phyloP scores from a whole-genome alignment of 306 rosid species.

The Luffa aegyptiaca region DNA sequence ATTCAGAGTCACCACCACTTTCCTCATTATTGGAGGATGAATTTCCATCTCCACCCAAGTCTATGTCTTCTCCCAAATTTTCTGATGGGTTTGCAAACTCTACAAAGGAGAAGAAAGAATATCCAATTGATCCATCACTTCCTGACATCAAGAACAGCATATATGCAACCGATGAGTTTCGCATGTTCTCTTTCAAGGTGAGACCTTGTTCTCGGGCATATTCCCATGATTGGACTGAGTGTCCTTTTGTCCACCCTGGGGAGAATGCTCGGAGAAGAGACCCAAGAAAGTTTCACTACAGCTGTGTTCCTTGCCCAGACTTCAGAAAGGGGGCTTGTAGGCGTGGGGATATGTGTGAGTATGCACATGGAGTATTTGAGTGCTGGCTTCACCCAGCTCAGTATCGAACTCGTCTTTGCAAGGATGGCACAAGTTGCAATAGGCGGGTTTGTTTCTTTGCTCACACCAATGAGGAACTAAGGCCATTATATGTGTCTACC shows the following conservation, averaged over 20 bases:
- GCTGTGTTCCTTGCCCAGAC: slow-evolving; percentile 94
- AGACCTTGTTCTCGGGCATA: slow-evolving; percentile 91
- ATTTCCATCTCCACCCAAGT: slow-evolving; percentile 40
- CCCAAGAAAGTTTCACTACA: slow-evolving; percentile 82
- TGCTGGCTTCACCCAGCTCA: slow-evolving; percentile 98
- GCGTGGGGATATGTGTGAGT: slow-evolving; percentile 89
- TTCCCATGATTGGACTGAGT: slow-evolving; percentile 95
- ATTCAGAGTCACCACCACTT: slow-evolving; percentile 36
- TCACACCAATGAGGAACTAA: slow-evolving; percentile 62
- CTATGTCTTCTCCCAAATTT: slow-evolving; percentile 47
- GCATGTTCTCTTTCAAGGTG: slow-evolving; percentile 88
- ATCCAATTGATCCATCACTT: slow-evolving; percentile 80
- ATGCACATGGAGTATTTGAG: slow-evolving; percentile 94
- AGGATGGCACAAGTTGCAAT: slow-evolving; percentile 73
- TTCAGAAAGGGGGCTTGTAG: slow-evolving; percentile 84
- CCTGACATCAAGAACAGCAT: slow-evolving; percentile 91
- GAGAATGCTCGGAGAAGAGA: slow-evolving; percentile 93
- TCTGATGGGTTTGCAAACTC: slow-evolving; percentile 32
- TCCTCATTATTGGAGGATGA: slow-evolving; percentile 47
- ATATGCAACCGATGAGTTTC: slow-evolving; percentile 83
- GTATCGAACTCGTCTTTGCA: slow-evolving; percentile 83
- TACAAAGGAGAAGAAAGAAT: slow-evolving; percentile 59
- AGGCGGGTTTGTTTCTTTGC: slow-evolving; percentile 85
- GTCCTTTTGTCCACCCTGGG: slow-evolving; percentile 94
- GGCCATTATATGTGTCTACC: slow-evolving; percentile 73